These are phyloP conservation scores for Eimeria zaria DNA, from an alignment of 169 alveolate species.

Conservation along the genomic window DNA sequence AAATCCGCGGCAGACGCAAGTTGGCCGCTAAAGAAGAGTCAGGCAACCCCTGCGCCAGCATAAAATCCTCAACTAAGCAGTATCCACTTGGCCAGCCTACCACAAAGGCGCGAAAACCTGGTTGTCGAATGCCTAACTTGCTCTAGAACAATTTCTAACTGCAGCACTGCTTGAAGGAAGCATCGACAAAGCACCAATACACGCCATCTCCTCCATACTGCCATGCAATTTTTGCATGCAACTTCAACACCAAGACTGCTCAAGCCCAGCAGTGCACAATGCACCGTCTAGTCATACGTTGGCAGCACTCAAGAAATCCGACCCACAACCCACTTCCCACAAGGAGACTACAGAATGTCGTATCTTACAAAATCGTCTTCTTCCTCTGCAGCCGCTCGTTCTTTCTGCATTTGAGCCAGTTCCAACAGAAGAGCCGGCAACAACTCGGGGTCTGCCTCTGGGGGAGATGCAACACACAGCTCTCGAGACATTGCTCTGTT, in stretches of 20 bases:
- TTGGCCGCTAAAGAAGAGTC: neutral
- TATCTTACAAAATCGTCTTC: neutral
- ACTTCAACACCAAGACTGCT: neutral
- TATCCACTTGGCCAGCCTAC: neutral
- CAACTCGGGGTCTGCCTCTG: constrained; percentile 63
- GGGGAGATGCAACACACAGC: constrained; percentile 2
- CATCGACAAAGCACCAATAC: neutral
- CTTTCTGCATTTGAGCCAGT: constrained; percentile 61
- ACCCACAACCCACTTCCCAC: neutral
- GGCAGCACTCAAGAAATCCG: neutral
- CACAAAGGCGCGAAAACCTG: neutral
- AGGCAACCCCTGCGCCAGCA: neutral
- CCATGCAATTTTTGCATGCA: neutral
- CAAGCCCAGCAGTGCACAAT: no score
- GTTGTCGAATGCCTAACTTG: neutral
- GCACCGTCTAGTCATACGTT: neutral
- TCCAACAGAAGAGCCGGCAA: constrained; percentile 65
- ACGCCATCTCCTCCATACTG: neutral
- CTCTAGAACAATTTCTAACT: neutral
- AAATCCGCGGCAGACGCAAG: neutral
- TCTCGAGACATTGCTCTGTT: neutral
- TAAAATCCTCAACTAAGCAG: neutral
- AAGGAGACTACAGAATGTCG: neutral
- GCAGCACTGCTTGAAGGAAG: neutral
- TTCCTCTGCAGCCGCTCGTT: constrained; percentile 55